Base-by-base conservation (phyloP, 2,329 filamentous ascomycete species). In the Trichoderma pleuroti region DNA sequence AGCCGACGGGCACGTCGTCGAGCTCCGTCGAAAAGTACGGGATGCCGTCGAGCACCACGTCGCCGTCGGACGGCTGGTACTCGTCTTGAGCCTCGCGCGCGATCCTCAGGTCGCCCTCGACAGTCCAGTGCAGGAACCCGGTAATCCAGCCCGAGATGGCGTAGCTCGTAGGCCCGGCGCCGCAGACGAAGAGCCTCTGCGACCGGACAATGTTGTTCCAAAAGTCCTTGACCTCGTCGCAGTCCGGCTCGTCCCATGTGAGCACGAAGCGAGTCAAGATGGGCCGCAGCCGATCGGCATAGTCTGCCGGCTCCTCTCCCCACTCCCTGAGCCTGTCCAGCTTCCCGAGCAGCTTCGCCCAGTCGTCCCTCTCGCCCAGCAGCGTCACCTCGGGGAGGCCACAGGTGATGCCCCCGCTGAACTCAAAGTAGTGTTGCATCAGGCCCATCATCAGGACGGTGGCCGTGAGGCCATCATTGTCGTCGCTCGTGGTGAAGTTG, bases 111-210 rank as follows among this genome's bases (percentile, higher is more conserved):
- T 61, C 42, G 0, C 85, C 85, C 18, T 80, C 70, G 0, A 73
- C 75, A 18, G 77, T 74, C 82, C 84, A 87, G 72, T 82, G 83
- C 73, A 82, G 77, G 72, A 87, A 86, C 0, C 81, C 83, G 0
- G 82, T 83, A 66, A 86, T 80, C 85, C 84, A 87, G 6, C 86
- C 85, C 0, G 81, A 82, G 3, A 85, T 71, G 60, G 78, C 76
- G 73, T 76, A 82, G 73, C 80, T 81, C 73, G 61, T 76, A 30
- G 74, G 76, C 3, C 75, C 79, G 49, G 70, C 75, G n/a, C 75
- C 76, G 56, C 74, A 81, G n/a, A 71, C 74, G 61, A 71, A 78
- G 68, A 72, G 74, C 59, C 77, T 79, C 57, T 80, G 75, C 0
- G 78, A 79, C 8, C 79, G 76, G 3, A 83, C 82, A 62, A 83